A percentile compares a stretch with the other conserved stretches of the same genome.
These are phyloP conservation scores for Fusarium sp. DNA, from an alignment of 2,329 filamentous ascomycete genomes.

Conservation along the genomic window DNA sequence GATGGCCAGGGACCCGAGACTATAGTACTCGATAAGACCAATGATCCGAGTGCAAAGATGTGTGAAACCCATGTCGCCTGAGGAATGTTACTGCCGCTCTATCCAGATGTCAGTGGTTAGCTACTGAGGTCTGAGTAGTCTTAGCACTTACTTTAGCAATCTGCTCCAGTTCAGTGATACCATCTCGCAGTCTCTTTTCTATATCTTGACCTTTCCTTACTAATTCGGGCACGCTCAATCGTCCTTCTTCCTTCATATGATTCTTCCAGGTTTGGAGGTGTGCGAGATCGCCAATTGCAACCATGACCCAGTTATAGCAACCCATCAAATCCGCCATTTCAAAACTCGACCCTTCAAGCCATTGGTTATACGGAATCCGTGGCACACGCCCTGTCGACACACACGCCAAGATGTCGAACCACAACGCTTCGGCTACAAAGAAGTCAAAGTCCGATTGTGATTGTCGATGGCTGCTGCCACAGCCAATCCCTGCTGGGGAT, in stretches of 20 bases:
- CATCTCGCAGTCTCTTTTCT: neutral
- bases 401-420: neutral
- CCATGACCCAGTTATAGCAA: neutral
- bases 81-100: neutral
- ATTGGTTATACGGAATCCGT: neutral
- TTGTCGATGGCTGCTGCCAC: too few species aligned
- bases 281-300: neutral
- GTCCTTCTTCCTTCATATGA: neutral
- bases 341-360: neutral
- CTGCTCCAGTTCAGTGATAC: neutral
- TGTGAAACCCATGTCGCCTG: neutral
- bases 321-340: neutral
- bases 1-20: neutral
- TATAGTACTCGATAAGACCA: neutral
- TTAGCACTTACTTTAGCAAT: neutral
- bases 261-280: neutral
- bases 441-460: neutral
- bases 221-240: neutral
- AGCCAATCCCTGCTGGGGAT: too few species aligned
- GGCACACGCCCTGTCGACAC: neutral
- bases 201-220: neutral
- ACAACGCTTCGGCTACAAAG: neutral
- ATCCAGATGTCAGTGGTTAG: accelerated
- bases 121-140: too few species aligned
- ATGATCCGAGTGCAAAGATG: neutral